Base-by-base conservation (phyloP, 257 asterid species). In the Penstemon davidsonii region DNA sequence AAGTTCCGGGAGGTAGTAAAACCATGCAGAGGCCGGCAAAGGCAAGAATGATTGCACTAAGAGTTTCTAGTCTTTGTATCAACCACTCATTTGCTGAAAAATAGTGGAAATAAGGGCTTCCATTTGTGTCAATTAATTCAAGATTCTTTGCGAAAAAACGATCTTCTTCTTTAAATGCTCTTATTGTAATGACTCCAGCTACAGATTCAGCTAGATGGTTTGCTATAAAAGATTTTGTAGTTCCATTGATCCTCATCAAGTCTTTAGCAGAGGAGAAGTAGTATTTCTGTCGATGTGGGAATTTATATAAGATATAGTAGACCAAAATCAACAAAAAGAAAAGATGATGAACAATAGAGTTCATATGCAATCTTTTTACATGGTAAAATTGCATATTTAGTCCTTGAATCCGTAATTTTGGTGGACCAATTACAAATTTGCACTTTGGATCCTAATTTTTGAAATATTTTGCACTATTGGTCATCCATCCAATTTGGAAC, bases 21-120 rank as follows among this genome's bases (percentile, higher is more conserved):
- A 94, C 96, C 95, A 94, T 91, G 82, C 96, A 91, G 53, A 94
- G 95, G 37, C 96, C 93, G 6, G 99, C 96, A 68, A 95, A 86
- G 72, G 96, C 63, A 59, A 94, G 96, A 73, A 91, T 87, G 11
- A 71, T 76, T 41, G 97, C 99, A 58, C 96, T 83, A 50, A 94
- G 72, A 54, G 84, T 74, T 81, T 88, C 97, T 33, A 94, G 81
- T 62, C 99, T 74, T 64, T 81, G 96, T 70, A 94, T 94, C 80
- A 90, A 69, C 97, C 99, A 94, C 81, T 94, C 99, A 19, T 81
- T 94, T 9, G 99, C 92, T 37, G 99, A 81, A 80, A 91, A 94
- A 70, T 84, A 91, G 83, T 87, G 94, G 84, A 91, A 94, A 86
- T 73, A 91, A 54, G 97, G 95, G 56, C 96, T 87, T 39, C 90